Evolutionary conservation across 345 rosid genomes (phyloP), one percentile per base, ranked within the genome.

Genomic region (Aquilaria yunnanensis): DNA sequence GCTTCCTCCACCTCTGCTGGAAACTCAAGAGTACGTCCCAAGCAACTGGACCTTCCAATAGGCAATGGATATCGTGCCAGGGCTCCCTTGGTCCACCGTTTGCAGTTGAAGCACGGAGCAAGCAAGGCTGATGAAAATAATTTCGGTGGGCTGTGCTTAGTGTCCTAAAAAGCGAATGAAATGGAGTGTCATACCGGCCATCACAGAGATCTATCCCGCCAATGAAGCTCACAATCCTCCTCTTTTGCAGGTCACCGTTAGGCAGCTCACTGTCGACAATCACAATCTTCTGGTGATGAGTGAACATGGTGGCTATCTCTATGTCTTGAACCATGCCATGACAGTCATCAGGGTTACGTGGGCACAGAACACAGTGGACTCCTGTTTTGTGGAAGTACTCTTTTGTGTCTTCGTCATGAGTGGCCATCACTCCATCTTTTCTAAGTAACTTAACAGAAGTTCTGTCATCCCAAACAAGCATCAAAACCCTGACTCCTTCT

Each of bases 381-480:
- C 63, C 57, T 2, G 79, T 61, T 69, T 67, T 51, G 16, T 62
- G 64, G 69, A 84, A 81, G 60, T 77, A 84, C 8, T 69, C 57
- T 59, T 46, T 60, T 0, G 83, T 85, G 46, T 85, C 86, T 66
- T 81, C 83, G 51, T 80, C 90, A 49, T 81, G 90, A 0, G 85
- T 74, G 29, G 80, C 75, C 90, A 85, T 85, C 33, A 81, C 72
- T 41, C 87, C 85, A 14, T 85, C 85, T 23, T 60, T 65, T 67
- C 78, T 84, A 2, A 84, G 70, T n/a, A 80, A 51, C 73, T 54
- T 56, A 9, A 74, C 69, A 4, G 85, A 81, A 59, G 85, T 85
- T 71, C 75, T 68, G 56, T 85, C 90, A 46, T 84, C 85, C 90
- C 90, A 84, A 53, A 84, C 78, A 8, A 84, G 86, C 85, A 81